These are phyloP conservation scores for Teunomyces barrocoloradensis DNA, from an alignment of 805 yeast species.

Conservation along the genomic window DNA sequence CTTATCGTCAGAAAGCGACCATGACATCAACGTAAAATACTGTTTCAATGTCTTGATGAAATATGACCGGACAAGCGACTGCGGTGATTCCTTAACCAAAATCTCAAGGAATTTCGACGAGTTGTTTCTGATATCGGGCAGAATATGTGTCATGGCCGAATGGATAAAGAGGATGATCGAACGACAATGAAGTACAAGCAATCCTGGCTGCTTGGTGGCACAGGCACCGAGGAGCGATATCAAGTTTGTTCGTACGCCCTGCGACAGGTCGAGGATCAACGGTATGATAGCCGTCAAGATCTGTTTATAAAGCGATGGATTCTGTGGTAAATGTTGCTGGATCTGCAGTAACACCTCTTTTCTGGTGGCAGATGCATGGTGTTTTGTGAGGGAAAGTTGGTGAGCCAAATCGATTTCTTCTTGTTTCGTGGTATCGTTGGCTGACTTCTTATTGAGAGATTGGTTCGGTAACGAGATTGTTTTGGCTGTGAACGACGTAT, in stretches of 20 bases:
- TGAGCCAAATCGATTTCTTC: constrained; percentile 51
- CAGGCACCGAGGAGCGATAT: constrained; percentile 47
- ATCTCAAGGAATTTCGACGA: constrained; percentile 66
- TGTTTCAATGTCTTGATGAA: constrained; percentile 71
- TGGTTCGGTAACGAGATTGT: constrained; percentile 50
- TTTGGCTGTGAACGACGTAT: constrained; percentile 79
- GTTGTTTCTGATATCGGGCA: constrained; percentile 69
- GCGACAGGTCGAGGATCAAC: constrained; percentile 63
- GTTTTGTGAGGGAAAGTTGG: constrained; percentile 67
- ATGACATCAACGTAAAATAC: constrained; percentile 68
- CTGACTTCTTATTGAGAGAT: constrained; percentile 21
- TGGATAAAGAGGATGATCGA: constrained; percentile 69
- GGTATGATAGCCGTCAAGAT: constrained; percentile 59
- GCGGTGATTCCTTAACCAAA: constrained; percentile 53
- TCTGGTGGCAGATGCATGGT: constrained; percentile 67
- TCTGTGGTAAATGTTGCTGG: constrained; percentile 50
- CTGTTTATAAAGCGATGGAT: constrained; percentile 54
- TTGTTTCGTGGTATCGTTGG: constrained; percentile 10
- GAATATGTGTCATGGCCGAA: constrained; percentile 92
- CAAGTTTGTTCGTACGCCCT: constrained; percentile 59
- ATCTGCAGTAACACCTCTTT: constrained; percentile 64
- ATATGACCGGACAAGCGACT: constrained; percentile 55
- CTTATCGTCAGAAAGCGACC: constrained; percentile 53
- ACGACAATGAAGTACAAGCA: constrained; percentile 60
- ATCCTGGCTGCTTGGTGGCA: constrained; percentile 48